Base-by-base conservation (phyloP, 1,284 basidiomycete species). In the Dichomitus squalens region DNA sequence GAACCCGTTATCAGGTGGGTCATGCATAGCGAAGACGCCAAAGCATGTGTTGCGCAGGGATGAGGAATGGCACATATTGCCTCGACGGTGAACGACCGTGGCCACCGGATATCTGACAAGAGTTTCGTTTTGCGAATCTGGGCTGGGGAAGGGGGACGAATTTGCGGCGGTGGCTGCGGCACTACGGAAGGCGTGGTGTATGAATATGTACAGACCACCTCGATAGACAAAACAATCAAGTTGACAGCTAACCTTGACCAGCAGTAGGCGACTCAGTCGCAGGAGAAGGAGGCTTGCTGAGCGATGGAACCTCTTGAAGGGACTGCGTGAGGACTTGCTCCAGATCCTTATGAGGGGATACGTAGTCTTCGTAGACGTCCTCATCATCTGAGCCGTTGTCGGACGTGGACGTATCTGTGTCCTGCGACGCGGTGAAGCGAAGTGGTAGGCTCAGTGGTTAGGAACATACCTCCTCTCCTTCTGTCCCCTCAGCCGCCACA, bases 11-110 rank as follows among this genome's bases (percentile, higher is more conserved):
- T 75, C 12, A 98, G 79, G 68, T 96, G 93, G 25, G 90, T 87
- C 80, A 94, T 87, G 73, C 96, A 97, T n/a, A 84, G 75, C 0
- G 93, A 93, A 4, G 92, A 79, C 1, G 94, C 88, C 21, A 98
- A 83, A 12, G 92, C 83, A 74, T 97, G 93, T 0, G 93, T 94
- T 3, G 94, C 88, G 2, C 85, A 84, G 1, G 93, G 93, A 65
- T 97, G 92, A 0, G 95, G 93, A 49, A 96, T 87, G 14, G 95
- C 95, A 62, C 92, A 93, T 58, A 96, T 86, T 14, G 96, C 95
- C 73, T 97, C 95, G n/a, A 98, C 90, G 3, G 88, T 88, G 68
- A 89, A 92, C 0, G 90, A 83, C 27, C 84, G 69, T 4, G 81
- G 78, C 54, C 74, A 70, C 16, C 60, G 59, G 2, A 72, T 61